Evolutionary conservation across 1,284 basidiomycete genomes (phyloP).

Genomic region (Butyriboletus appendiculatus): DNA sequence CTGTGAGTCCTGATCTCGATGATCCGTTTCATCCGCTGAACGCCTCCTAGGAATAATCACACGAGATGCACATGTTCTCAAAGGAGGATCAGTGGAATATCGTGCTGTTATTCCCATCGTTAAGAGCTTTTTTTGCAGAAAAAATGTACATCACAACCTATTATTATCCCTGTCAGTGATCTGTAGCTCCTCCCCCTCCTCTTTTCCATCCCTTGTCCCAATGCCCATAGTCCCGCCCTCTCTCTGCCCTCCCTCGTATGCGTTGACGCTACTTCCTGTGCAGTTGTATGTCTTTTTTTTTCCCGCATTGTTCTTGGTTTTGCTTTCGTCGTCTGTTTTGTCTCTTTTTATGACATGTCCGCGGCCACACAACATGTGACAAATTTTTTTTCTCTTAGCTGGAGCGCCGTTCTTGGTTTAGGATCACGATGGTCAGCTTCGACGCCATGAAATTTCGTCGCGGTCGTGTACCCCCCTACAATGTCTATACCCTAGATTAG

Average conservation of each 20-base stretch:
- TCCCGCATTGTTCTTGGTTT: slow-evolving; percentile 25
- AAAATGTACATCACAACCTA: slow-evolving; percentile 35
- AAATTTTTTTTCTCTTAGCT: slow-evolving; percentile 11
- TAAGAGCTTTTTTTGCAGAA: slow-evolving; percentile 27
- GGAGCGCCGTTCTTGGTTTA: slow-evolving; percentile 12
- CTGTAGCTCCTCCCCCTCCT: slow-evolving; percentile 24
- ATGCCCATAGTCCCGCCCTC: slow-evolving; percentile 18
- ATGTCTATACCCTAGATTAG: slow-evolving; percentile 18
- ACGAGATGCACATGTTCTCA: slow-evolving; percentile 14
- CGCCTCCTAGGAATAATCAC: slow-evolving; percentile 21
- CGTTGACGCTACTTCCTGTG: slow-evolving; percentile 20
- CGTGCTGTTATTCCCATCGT: slow-evolving; percentile 11
- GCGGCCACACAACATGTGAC: slow-evolving; percentile 9
- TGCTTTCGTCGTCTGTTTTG: slow-evolving; percentile 19
- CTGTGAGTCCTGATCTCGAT: slow-evolving; percentile 18
- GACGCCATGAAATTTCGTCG: slow-evolving; percentile 7
- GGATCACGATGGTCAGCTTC: slow-evolving; percentile 2
- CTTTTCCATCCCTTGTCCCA: slow-evolving; percentile 5
- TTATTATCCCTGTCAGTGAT: slow-evolving; percentile 32
- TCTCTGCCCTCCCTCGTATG: slow-evolving; percentile 2
- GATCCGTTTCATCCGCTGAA: slow-evolving; percentile 3
- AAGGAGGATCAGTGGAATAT: slow-evolving; percentile 16
- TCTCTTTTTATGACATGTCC: slow-evolving; percentile 11
- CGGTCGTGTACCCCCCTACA: slow-evolving; percentile 1
- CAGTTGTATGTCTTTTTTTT: slow-evolving; percentile 23